Conservation (phyloP, 345 rosid species). For the Heritiera littoralis region DNA sequence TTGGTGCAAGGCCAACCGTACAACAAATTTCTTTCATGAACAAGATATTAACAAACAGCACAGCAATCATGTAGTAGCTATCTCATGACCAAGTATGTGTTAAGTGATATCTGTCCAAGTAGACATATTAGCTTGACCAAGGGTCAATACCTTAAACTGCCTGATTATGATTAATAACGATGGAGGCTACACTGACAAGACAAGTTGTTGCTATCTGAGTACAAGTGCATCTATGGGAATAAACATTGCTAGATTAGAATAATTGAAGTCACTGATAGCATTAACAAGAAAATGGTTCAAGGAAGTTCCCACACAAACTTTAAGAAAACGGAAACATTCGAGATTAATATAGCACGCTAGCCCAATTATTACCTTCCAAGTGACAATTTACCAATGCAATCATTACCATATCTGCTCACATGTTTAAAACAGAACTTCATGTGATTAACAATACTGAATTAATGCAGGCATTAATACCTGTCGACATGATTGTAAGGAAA, state of each 20-base stretch:
- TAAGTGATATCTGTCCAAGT: background rate
- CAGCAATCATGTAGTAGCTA: background rate
- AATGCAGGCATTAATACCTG: background rate
- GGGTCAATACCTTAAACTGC: background rate
- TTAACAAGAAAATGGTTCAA: background rate
- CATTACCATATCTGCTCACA: background rate
- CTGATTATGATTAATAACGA: background rate
- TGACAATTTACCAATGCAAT: background rate
- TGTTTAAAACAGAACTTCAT: background rate
- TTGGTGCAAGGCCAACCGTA: background rate
- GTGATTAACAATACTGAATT: background rate
- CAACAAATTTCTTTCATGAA: background rate
- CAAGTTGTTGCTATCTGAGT: background rate
- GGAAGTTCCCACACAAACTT: background rate
- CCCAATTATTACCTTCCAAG: background rate
- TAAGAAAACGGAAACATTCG: background rate
- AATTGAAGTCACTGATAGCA: background rate
- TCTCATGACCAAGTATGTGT: background rate
- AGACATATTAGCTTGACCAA: background rate
- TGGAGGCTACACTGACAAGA: background rate
- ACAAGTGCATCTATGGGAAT: background rate
- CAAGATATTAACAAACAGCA: background rate
- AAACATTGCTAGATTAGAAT: background rate
- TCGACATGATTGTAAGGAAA: background rate
- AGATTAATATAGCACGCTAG: background rate